phyloP scores from a whole-genome alignment of 2,329 filamentous ascomycete species.

The Domatiomyces catenatus region DNA sequence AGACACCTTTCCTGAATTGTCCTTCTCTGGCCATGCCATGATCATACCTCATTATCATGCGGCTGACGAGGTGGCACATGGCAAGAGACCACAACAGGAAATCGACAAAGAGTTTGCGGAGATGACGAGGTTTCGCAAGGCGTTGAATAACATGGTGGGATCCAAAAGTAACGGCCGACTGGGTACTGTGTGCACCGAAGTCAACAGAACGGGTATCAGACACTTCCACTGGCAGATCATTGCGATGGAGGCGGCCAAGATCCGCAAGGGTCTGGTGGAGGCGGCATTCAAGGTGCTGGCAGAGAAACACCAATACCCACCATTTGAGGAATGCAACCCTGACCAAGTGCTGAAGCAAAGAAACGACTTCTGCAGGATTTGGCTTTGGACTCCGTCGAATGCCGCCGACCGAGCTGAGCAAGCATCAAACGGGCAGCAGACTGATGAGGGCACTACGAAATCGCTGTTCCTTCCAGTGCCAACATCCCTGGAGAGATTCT shows the following conservation, averaged over 20 bases:
- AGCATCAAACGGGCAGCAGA: conserved; percentile 7
- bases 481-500: conserved; percentile 54
- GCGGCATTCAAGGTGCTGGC: conserved; percentile 79
- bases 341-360: conserved; percentile 29
- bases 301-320: conserved; percentile 52
- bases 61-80: conserved; percentile 36
- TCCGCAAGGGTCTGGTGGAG: conserved; percentile 62
- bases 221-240: conserved; percentile 92
- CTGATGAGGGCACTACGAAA: conserved; percentile 7
- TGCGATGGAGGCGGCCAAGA: conserved; percentile 53
- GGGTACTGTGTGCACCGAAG: conserved; percentile 82
- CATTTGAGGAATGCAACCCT: conserved; percentile 30
- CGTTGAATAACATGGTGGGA: conserved; percentile 63
- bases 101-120: conserved; percentile 51
- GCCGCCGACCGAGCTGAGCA: conserved; percentile 11
- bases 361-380: conserved; percentile 61
- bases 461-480: conserved; percentile 61
- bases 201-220: conserved; percentile 64
- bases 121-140: conserved; percentile 65
- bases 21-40: conserved; percentile 72
- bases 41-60: conserved; percentile 79
- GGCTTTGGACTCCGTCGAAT: conserved; percentile 49
- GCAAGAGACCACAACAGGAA: conserved; percentile 46
- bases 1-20: conserved; percentile 54
- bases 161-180: conserved; percentile 37